Evolutionary conservation across 1,284 basidiomycete species (phyloP).

Genomic region (Austroboletus niveus): DNA sequence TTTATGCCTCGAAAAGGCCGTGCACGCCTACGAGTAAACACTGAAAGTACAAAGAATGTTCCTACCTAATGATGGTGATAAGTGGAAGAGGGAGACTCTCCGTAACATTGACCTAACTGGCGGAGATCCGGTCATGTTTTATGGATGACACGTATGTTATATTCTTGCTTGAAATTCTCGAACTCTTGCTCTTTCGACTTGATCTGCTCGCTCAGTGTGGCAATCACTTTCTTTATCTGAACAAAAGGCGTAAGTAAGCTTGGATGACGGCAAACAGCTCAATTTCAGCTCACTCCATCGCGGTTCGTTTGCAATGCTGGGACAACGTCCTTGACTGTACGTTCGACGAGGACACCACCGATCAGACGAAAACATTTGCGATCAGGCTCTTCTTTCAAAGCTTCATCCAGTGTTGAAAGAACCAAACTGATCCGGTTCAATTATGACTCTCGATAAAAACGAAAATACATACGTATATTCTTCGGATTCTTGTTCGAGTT

Average conservation of each 20-base stretch:
- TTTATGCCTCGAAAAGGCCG: neutral
- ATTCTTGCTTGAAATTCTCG: constrained; percentile 78
- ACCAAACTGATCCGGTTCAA: constrained; percentile 65
- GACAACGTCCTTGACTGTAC: constrained; percentile 94
- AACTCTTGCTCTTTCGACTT: constrained; percentile 86
- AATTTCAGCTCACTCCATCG: constrained; percentile 61
- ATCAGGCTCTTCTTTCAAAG: constrained; percentile 74
- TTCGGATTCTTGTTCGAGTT: constrained; percentile 90
- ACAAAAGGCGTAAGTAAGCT: constrained; percentile 8
- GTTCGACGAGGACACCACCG: constrained; percentile 93
- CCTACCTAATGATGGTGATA: neutral
- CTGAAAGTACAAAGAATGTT: neutral
- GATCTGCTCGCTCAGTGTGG: constrained; percentile 79
- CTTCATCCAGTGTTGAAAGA: constrained; percentile 81
- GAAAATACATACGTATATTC: constrained; percentile 69
- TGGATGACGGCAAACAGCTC: neutral
- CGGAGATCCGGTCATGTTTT: constrained; percentile 23
- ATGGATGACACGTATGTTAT: constrained; percentile 69
- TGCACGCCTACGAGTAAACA: neutral
- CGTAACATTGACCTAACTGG: constrained; percentile 2
- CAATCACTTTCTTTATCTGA: constrained; percentile 79
- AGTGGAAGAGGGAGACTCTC: neutral
- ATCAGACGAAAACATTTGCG: constrained; percentile 97
- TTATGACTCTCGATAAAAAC: constrained; percentile 1
- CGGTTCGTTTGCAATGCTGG: constrained; percentile 86